Conservation (phyloP, 2,329 filamentous ascomycete genomes). For the Fusarium abutilonis region DNA sequence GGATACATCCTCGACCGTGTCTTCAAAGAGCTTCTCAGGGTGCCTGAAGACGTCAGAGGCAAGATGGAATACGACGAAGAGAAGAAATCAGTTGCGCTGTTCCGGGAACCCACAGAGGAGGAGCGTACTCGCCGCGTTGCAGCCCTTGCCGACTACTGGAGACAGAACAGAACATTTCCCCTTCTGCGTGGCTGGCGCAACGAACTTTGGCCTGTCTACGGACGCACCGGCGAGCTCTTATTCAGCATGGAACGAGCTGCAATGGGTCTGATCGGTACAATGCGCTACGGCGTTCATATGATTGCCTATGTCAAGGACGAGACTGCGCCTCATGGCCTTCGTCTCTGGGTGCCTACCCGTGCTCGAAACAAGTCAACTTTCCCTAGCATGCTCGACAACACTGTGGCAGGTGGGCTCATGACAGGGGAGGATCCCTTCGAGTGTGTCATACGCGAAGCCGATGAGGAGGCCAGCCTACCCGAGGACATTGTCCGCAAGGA, state of each 20-base stretch:
- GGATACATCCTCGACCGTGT: slow-evolving; percentile 68
- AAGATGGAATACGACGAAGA: slow-evolving; percentile 69
- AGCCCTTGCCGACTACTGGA: slow-evolving; percentile 72
- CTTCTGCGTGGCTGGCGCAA: slow-evolving; percentile 82
- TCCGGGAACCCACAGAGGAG: slow-evolving; percentile 65
- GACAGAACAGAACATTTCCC: slow-evolving; percentile 74
- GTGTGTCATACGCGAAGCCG: slow-evolving; percentile 83
- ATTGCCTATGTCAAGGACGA: slow-evolving; percentile 70
- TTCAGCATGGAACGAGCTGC: slow-evolving; percentile 83
- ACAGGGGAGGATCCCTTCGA: slow-evolving; percentile 83
- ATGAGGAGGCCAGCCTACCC: slow-evolving; percentile 86
- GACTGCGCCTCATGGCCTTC: slow-evolving; percentile 64
- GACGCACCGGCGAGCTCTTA: slow-evolving; percentile 68
- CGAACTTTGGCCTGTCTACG: slow-evolving; percentile 83
- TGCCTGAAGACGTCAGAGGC: slow-evolving; percentile 62
- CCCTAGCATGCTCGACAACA: slow-evolving; percentile 92
- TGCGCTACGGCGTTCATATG: slow-evolving; percentile 85
- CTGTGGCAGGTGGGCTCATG: slow-evolving; percentile 82
- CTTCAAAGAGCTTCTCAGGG: slow-evolving; percentile 58
- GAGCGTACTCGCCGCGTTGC: slow-evolving; percentile 68
- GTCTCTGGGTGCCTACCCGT: slow-evolving; percentile 85
- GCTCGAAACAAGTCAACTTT: slow-evolving; percentile 85
- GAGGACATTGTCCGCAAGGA: slow-evolving; percentile 71
- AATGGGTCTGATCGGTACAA: slow-evolving; percentile 76
- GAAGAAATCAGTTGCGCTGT: slow-evolving; percentile 70